phyloP scores from a whole-genome alignment of 352 stramenopile species.

The Globisporangium cylindrosporum region DNA sequence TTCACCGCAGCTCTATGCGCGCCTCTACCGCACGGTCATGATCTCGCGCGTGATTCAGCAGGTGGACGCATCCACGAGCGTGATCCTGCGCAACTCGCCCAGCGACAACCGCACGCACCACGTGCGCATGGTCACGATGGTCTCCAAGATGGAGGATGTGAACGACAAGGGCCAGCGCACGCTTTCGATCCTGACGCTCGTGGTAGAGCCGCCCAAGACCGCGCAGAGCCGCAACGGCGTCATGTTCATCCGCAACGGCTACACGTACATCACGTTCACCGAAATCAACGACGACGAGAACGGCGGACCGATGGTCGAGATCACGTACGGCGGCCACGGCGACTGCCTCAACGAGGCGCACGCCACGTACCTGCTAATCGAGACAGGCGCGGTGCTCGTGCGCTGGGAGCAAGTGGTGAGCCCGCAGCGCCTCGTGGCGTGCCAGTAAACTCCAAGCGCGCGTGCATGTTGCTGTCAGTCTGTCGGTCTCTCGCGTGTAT shows the following conservation, averaged over 20 bases:
- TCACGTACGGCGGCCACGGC: constrained; percentile 38
- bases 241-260: constrained; percentile 36
- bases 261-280: constrained; percentile 44
- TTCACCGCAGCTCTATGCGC: constrained; percentile 31
- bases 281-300: constrained; percentile 6
- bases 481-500: too few relatives aligned
- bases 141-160: constrained; percentile 32
- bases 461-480: too few relatives aligned
- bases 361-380: constrained; percentile 37
- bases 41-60: constrained; percentile 38
- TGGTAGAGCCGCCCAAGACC: constrained; percentile 29
- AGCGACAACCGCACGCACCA: constrained; percentile 30
- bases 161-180: constrained; percentile 26
- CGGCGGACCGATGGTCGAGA: constrained; percentile 28
- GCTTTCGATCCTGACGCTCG: constrained; percentile 29
- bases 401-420: constrained; percentile 44
- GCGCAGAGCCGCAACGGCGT: constrained; percentile 29
- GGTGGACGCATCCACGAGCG: constrained; percentile 30
- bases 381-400: constrained; percentile 38
- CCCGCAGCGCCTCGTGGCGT: constrained; percentile 30
- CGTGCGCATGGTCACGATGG: constrained; percentile 34
- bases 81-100: constrained; percentile 41
- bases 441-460: background rate
- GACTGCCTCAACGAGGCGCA: constrained; percentile 34
- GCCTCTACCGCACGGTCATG: constrained; percentile 35